A percentile compares a stretch with the other conserved stretches of the same genome.
These are phyloP conservation scores for Brettanomyces sp. DNA, from an alignment of 805 yeast genomes.

Conservation along the genomic window DNA sequence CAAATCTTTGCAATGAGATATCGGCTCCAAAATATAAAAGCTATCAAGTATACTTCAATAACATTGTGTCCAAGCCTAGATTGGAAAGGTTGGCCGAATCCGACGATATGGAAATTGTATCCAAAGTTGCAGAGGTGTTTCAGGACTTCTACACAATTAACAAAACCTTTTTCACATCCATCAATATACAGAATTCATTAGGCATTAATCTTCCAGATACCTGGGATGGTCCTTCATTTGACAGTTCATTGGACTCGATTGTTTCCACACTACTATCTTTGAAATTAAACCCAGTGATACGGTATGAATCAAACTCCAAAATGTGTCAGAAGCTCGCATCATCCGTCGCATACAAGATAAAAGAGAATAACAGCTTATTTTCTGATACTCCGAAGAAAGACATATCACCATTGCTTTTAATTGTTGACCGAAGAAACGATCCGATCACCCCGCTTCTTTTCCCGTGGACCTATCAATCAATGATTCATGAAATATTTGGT, in stretches of 20 bases:
- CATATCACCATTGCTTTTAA: constrained; percentile 61
- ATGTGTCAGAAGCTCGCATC: constrained; percentile 61
- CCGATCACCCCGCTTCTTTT: constrained; percentile 86
- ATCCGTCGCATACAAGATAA: constrained; percentile 50
- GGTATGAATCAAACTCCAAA: constrained; percentile 64
- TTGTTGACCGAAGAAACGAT: constrained; percentile 80
- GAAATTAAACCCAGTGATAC: constrained; percentile 68
- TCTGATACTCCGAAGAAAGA: constrained; percentile 49
- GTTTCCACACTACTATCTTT: constrained; percentile 58
- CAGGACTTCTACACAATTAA: constrained; percentile 76
- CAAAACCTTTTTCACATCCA: constrained; percentile 43
- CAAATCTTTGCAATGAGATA: constrained; percentile 55
- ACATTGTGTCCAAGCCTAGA: constrained; percentile 63
- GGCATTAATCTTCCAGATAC: constrained; percentile 23
- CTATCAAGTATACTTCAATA: constrained; percentile 74
- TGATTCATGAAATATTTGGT: constrained; percentile 90
- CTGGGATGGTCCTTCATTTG: constrained; percentile 40
- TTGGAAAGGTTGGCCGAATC: constrained; percentile 83
- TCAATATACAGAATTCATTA: constrained; percentile 17
- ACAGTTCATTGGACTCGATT: constrained; percentile 32
- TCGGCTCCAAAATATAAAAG: constrained; percentile 68
- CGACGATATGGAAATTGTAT: constrained; percentile 77
- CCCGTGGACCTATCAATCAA: constrained; percentile 98
- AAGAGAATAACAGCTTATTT: constrained; percentile 51
- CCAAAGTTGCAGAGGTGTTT: constrained; percentile 71